Conservation (phyloP, 257 asterid genomes). For the Osmanthus fragrans region DNA sequence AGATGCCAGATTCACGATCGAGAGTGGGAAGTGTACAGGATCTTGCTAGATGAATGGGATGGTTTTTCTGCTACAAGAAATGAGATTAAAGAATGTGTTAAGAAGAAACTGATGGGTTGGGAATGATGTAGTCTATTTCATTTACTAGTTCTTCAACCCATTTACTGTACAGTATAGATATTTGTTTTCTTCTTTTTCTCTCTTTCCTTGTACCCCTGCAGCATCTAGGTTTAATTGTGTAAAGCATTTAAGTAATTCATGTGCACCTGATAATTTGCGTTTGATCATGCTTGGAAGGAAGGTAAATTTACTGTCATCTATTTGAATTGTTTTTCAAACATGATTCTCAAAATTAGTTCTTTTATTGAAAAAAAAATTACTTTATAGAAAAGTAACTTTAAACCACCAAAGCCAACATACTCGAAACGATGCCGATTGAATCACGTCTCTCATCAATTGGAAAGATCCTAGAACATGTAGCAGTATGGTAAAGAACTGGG, state of each 20-base stretch:
- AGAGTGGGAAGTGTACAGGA: conserved; percentile 79
- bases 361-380: too few species aligned
- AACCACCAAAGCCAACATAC: too few species aligned
- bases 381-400: too few species aligned
- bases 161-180: conserved; percentile 34
- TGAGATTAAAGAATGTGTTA: conserved; percentile 57
- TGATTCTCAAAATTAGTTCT: too few species aligned
- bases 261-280: not conserved
- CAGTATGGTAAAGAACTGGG: too few species aligned
- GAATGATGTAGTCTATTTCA: conserved; percentile 29
- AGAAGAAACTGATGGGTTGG: conserved; percentile 70
- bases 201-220: not conserved
- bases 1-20: conserved; percentile 55
- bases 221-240: conserved; percentile 17
- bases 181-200: not conserved
- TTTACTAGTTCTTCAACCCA: conserved; percentile 13
- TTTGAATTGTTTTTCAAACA: too few species aligned
- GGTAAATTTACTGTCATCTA: too few species aligned
- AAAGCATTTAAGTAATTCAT: conserved; percentile 12
- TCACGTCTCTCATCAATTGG: too few species aligned
- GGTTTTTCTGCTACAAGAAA: conserved; percentile 39
- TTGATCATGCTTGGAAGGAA: too few species aligned
- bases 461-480: too few species aligned
- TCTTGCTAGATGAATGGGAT: conserved; percentile 54
- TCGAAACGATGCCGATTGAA: too few species aligned